Percentiles rank a stretch among this genome's conserved stretches.
Conservation (phyloP, 2,329 filamentous ascomycete genomes). For the Fusarium armeniacum region DNA sequence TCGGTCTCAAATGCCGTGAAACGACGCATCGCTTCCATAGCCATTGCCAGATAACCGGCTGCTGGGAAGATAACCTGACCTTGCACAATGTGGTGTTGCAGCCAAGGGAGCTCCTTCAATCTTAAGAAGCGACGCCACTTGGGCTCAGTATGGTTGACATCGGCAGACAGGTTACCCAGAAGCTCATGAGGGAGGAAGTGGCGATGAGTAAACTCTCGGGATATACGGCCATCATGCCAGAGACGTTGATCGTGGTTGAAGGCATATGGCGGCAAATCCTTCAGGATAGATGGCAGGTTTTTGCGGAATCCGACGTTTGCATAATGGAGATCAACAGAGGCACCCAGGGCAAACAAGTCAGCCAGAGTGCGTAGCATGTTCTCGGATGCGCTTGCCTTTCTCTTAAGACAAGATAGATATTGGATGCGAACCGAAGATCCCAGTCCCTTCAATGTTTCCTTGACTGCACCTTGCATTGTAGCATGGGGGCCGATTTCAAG, state of each 20-base stretch:
- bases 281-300: not conserved
- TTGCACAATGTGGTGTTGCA: constrained; percentile 1
- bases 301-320: constrained; percentile 1
- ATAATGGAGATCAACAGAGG: not conserved
- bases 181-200: constrained; percentile 11
- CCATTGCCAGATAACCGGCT: constrained; percentile 11
- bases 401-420: not conserved
- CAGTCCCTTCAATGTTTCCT: not conserved
- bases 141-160: constrained; percentile 1
- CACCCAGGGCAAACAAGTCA: not conserved
- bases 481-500: constrained; percentile 6
- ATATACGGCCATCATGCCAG: constrained; percentile 5
- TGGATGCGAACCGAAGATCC: constrained; percentile 1
- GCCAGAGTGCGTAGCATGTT: not conserved
- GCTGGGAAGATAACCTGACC: constrained; percentile 13
- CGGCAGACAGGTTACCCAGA: not conserved
- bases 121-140: constrained; percentile 9
- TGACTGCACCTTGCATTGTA: constrained; percentile 2
- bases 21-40: not conserved
- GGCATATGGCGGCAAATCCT: constrained; percentile 56
- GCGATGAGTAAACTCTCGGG: not conserved
- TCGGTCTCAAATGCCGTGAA: not conserved
- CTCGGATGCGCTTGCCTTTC: not conserved
- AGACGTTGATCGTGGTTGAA: constrained; percentile 56
- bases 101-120: constrained; percentile 12